phyloP scores from a whole-genome alignment of 805 yeast genomes.

The Tetrapisispora pingtungensis region DNA sequence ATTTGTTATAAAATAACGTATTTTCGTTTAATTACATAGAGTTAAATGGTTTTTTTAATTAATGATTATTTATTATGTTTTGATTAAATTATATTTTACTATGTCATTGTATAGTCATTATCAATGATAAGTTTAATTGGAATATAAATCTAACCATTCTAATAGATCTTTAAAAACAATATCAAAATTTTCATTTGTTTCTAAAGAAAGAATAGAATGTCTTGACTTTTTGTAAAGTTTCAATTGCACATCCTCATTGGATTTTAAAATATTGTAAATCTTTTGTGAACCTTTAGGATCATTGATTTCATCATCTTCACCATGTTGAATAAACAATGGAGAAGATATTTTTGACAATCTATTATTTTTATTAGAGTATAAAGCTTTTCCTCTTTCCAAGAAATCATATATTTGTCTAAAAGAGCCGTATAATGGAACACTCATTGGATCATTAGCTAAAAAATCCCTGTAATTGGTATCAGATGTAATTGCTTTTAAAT shows the following conservation, averaged over 20 bases:
- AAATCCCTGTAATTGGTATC: conserved; percentile 39
- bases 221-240: conserved; percentile 19
- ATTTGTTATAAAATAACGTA: too few species aligned
- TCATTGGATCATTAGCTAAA: conserved; percentile 34
- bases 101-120: too few species aligned
- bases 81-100: too few species aligned
- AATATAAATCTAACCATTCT: conserved; percentile 29
- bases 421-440: conserved; percentile 42
- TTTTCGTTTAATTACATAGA: too few species aligned
- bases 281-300: conserved; percentile 38
- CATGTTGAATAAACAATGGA: conserved; percentile 52
- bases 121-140: background rate
- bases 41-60: too few species aligned
- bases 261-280: conserved; percentile 31
- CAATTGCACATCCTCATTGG: conserved; percentile 15
- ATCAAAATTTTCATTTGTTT: conserved; percentile 34
- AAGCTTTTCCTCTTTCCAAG: conserved; percentile 47
- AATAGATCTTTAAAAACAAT: conserved; percentile 31
- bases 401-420: conserved; percentile 50
- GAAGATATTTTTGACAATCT: conserved; percentile 29
- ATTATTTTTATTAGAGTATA: conserved; percentile 33
- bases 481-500: conserved; percentile 44
- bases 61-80: too few species aligned
- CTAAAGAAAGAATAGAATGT: conserved; percentile 39
- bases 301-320: conserved; percentile 53